phyloP scores from a whole-genome alignment of 352 stramenopile genomes.

The Pythium phragmiticola region DNA sequence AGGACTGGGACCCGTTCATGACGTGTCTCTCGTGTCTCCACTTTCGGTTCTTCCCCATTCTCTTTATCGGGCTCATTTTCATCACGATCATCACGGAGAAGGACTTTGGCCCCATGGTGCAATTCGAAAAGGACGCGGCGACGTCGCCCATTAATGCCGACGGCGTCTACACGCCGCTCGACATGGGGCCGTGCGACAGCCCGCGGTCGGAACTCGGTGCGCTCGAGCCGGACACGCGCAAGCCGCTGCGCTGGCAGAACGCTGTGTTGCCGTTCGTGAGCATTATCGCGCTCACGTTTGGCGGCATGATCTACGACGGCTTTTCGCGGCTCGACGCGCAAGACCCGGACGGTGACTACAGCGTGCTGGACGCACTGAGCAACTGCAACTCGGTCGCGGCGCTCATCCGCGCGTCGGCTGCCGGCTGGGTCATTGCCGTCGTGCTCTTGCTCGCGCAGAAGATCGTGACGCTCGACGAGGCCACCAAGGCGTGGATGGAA shows the following conservation, averaged over 20 bases:
- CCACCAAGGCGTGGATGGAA: slow-evolving; percentile 88
- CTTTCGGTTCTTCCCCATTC: slow-evolving; percentile 87
- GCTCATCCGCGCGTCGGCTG: slow-evolving; percentile 74
- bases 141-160: slow-evolving; percentile 65
- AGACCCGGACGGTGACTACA: slow-evolving; percentile 47
- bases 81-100: slow-evolving; percentile 89
- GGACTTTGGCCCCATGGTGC: slow-evolving; percentile 86
- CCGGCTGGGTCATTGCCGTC: slow-evolving; percentile 72
- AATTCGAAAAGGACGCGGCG: slow-evolving; percentile 82
- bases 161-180: slow-evolving; percentile 57
- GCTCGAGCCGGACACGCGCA: slow-evolving; percentile 66
- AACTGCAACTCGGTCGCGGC: slow-evolving; percentile 78
- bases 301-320: slow-evolving; percentile 87
- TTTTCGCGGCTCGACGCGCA: slow-evolving; percentile 47
- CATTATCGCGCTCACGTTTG: slow-evolving; percentile 84
- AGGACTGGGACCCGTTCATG: slow-evolving; percentile 85
- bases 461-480: slow-evolving; percentile 87
- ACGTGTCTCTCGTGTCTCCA: slow-evolving; percentile 82
- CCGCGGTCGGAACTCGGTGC: slow-evolving; percentile 60
- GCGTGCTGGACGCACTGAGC: slow-evolving; percentile 69
- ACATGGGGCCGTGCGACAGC: slow-evolving; percentile 66
- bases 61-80: slow-evolving; percentile 89
- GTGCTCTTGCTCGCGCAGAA: slow-evolving; percentile 70
- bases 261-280: slow-evolving; percentile 79
- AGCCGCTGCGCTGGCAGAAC: slow-evolving; percentile 83